These are phyloP conservation scores for Mycena sp. DNA, from an alignment of 1,284 basidiomycete genomes.

Conservation along the genomic window DNA sequence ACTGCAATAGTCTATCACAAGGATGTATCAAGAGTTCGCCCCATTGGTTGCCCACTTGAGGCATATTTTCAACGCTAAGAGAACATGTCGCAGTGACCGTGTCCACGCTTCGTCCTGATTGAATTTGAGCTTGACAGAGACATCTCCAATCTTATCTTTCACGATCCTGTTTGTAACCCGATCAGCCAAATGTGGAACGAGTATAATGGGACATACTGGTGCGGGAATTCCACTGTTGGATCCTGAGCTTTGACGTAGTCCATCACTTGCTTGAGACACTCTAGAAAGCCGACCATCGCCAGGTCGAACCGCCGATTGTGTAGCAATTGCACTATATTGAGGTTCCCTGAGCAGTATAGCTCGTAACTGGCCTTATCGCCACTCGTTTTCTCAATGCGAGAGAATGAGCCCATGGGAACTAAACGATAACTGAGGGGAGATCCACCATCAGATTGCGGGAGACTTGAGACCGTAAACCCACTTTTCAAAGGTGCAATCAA, in stretches of 20 bases:
- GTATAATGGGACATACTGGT: slow-evolving; percentile 66
- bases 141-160: slow-evolving; percentile 96
- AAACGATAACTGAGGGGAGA: slow-evolving; percentile 75
- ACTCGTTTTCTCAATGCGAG: slow-evolving; percentile 85
- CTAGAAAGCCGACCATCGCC: slow-evolving; percentile 95
- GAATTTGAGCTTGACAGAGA: slow-evolving; percentile 93
- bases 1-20: too few relatives aligned
- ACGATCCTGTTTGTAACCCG: slow-evolving; percentile 65
- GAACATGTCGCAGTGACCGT: slow-evolving; percentile 89
- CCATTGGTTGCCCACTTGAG: slow-evolving; percentile 87
- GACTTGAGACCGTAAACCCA: slow-evolving; percentile 48
- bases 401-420: slow-evolving; percentile 93
- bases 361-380: slow-evolving; percentile 90
- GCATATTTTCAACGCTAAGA: slow-evolving; percentile 88
- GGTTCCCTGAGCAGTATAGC: slow-evolving; percentile 90
- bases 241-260: slow-evolving; percentile 85
- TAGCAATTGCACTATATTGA: slow-evolving; percentile 87
- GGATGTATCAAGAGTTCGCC: slow-evolving; percentile 66
- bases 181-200: background rate
- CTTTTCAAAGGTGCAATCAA: slow-evolving; percentile 89
- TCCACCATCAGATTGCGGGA: background rate
- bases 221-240: slow-evolving; percentile 80
- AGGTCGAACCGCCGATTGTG: slow-evolving; percentile 97
- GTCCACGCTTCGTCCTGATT: slow-evolving; percentile 98
- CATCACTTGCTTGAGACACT: slow-evolving; percentile 91